Percentiles rank a stretch among this genome's conserved stretches.
These are phyloP conservation scores for Cadophora gregata DNA, from an alignment of 2,329 filamentous ascomycete species.

Conservation along the genomic window DNA sequence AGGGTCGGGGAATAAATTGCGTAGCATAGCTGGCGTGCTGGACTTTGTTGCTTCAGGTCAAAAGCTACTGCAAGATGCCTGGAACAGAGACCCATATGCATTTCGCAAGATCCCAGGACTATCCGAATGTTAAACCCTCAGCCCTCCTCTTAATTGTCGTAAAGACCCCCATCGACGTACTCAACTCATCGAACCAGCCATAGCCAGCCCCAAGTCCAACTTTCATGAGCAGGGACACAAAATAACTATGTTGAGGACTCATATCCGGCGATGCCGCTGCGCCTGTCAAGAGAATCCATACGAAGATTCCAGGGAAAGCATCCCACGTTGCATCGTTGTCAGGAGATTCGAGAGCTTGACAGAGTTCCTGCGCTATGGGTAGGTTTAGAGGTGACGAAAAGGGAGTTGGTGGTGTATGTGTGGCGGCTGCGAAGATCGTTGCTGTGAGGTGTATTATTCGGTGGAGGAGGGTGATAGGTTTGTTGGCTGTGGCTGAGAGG, in stretches of 20 bases:
- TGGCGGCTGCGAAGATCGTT: slow-evolving; percentile 14
- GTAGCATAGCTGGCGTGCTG: neutral
- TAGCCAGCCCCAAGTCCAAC: slow-evolving; percentile 22
- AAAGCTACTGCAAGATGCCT: neutral
- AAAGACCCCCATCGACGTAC: slow-evolving; percentile 71
- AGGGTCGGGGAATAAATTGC: too few species aligned
- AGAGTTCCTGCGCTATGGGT: slow-evolving; percentile 5
- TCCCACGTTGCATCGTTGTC: slow-evolving; percentile 22
- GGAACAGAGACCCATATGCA: neutral
- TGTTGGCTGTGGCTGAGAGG: neutral
- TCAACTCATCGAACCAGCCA: slow-evolving; percentile 64
- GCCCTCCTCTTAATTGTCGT: slow-evolving; percentile 5
- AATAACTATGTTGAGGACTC: slow-evolving; percentile 14
- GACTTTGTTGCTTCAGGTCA: too few species aligned
- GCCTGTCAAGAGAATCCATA: slow-evolving; percentile 22
- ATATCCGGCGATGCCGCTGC: slow-evolving; percentile 12
- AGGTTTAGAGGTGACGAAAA: slow-evolving; percentile 18
- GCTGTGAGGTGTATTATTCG: slow-evolving; percentile 22
- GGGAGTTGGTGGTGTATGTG: slow-evolving; percentile 10
- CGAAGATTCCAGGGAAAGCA: slow-evolving; percentile 22
- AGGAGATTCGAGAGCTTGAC: slow-evolving; percentile 19
- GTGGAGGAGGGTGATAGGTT: slow-evolving; percentile 5
- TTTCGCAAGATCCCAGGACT: neutral
- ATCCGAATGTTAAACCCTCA: slow-evolving; percentile 46
- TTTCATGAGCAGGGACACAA: slow-evolving; percentile 19